Base-by-base conservation (phyloP, 257 asterid species). In the Solanum neorickii region DNA sequence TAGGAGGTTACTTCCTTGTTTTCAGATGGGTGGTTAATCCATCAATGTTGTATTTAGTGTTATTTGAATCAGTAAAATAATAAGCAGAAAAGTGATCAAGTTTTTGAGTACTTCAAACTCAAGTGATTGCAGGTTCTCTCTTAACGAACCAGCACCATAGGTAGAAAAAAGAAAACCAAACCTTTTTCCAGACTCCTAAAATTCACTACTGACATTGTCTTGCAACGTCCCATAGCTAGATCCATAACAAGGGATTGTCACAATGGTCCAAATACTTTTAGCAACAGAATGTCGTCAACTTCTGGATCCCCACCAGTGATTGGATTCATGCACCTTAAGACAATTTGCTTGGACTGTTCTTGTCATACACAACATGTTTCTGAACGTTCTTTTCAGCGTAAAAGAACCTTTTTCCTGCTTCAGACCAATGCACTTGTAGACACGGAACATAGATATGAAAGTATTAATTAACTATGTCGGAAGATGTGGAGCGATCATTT, bases 101-200 rank as follows among this genome's bases (percentile, higher is more conserved):
- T 16, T 52, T 6, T 52, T 52, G 62, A 52, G n/a, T 52, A 16
- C 62, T 52, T 52, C 62, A 16, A 16, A 52, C 23, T 46, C 52
- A 46, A 46, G 52, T 4, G 52, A 46, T 46, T 46, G 52, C 6
- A 46, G 52, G 52, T 46, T 46, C 52, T 46, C 52, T 12, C 6
- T 12, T 12, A 46, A 12, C 5, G 49, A 46, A 46, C 52, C 52
- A 46, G 15, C 52, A 46, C 52, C 52, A 12, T 1, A 46, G 52
- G 4, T 52, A 52, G 62, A 16, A 52, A 52, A 0, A 52, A 52
- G 62, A 52, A 18, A 52, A 52, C 0, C 9, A 52, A 52, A 52
- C 0, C 9, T 16, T 0, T 52, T 16, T 52, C 62, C 10, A 0
- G 0, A 52, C 62, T 52, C 0, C 62, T 52, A 52, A 52, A 52